These are phyloP conservation scores for Saposhnikovia divaricata DNA, from an alignment of 129 eudicot genomes.

Conservation along the genomic window DNA sequence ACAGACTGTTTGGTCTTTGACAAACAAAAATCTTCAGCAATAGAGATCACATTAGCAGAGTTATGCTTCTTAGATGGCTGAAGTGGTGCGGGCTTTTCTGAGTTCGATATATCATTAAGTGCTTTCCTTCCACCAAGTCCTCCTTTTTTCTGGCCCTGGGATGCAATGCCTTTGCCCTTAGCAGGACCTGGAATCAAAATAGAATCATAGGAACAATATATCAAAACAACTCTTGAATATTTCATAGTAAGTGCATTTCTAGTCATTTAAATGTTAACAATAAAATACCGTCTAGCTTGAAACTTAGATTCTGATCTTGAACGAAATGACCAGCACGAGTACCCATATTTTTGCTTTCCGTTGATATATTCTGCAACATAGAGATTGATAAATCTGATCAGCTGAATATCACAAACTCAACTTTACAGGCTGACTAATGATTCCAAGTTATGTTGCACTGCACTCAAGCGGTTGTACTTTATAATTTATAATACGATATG, in stretches of 20 bases:
- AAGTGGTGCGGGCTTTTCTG: slow-evolving; percentile 45
- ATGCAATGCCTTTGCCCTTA: slow-evolving; percentile 23
- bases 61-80: slow-evolving; percentile 42
- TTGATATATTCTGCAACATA: slow-evolving; percentile 5
- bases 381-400: background rate
- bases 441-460: background rate
- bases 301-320: slow-evolving; percentile 55
- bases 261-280: background rate
- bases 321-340: slow-evolving; percentile 27
- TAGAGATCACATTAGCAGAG: slow-evolving; percentile 35
- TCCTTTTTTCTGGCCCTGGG: slow-evolving; percentile 28
- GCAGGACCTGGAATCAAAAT: slow-evolving; percentile 13
- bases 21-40: slow-evolving; percentile 37
- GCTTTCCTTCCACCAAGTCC: slow-evolving; percentile 65
- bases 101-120: slow-evolving; percentile 64
- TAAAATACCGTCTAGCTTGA: slow-evolving; percentile 41
- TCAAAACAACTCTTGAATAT: background rate
- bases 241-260: background rate
- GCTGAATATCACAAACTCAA: background rate
- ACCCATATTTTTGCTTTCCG: slow-evolving; percentile 30
- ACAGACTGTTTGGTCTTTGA: slow-evolving; percentile 18
- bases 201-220: background rate
- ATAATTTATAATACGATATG: background rate
- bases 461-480: background rate
- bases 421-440: background rate